Percentiles rank a stretch among this genome's conserved stretches.
These are phyloP conservation scores for Davidsoniella neocaledoniae DNA, from an alignment of 2,329 filamentous ascomycete genomes.

Conservation along the genomic window DNA sequence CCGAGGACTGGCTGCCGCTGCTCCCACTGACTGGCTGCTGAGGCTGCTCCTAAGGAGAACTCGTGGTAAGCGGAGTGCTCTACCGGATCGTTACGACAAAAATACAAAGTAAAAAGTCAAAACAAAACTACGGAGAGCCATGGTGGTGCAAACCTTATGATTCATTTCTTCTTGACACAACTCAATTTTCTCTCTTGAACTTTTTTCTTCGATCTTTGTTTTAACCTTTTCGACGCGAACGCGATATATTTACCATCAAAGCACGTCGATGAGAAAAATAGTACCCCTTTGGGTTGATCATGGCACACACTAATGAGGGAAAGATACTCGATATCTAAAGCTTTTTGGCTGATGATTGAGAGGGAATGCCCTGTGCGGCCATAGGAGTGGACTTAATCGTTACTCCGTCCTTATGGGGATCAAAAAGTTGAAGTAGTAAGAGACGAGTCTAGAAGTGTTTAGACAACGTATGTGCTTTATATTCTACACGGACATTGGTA, in stretches of 20 bases:
- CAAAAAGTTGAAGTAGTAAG: background rate
- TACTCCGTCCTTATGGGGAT: slow-evolving; percentile 38
- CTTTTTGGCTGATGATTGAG: slow-evolving; percentile 21
- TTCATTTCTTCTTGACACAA: slow-evolving; percentile 9
- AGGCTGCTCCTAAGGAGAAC: slow-evolving; percentile 36
- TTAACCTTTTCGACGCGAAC: slow-evolving; percentile 8
- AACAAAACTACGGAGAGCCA: slow-evolving; percentile 13
- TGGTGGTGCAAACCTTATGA: slow-evolving; percentile 11
- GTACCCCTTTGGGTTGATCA: slow-evolving; percentile 23
- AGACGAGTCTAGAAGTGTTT: background rate
- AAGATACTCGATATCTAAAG: slow-evolving; percentile 61
- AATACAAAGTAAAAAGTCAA: slow-evolving; percentile 14
- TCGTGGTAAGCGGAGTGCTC: slow-evolving; percentile 29
- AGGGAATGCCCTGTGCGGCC: slow-evolving; percentile 97
- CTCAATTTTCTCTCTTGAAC: slow-evolving; percentile 3
- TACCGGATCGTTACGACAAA: slow-evolving; percentile 12
- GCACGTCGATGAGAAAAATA: background rate
- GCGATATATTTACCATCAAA: background rate
- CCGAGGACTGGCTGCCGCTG: slow-evolving; percentile 52
- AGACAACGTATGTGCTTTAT: slow-evolving; percentile 2
- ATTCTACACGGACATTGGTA: background rate
- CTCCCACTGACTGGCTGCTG: slow-evolving; percentile 53
- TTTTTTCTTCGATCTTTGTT: slow-evolving; percentile 6
- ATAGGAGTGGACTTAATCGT: slow-evolving; percentile 80
- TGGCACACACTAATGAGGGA: slow-evolving; percentile 92